Evolutionary conservation across 306 rosid species (phyloP).

Genomic region (Glycine latifolia): DNA sequence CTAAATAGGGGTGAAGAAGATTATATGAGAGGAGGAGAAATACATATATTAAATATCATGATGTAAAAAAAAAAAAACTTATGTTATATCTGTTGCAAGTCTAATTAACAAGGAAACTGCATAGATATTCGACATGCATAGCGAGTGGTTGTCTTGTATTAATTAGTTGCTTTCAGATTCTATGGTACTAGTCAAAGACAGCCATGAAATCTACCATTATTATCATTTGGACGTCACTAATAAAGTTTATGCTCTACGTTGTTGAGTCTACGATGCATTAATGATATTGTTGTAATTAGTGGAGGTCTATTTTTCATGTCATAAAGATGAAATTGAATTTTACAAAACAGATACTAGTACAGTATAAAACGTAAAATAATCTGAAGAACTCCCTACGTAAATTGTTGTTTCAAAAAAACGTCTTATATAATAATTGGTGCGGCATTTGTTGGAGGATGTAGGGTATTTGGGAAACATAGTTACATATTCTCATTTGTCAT

Average conservation of each 20-base stretch:
- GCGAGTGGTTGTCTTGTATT: not conserved
- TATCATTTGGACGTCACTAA: not conserved
- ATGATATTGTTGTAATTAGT: slow-evolving; percentile 14
- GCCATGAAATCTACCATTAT: not conserved
- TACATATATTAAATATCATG: too few relatives aligned
- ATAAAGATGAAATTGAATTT: not conserved
- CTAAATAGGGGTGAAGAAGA: too few relatives aligned
- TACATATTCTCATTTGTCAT: slow-evolving; percentile 30
- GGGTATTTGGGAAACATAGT: slow-evolving; percentile 45
- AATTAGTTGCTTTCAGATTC: not conserved
- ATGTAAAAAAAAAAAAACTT: too few relatives aligned
- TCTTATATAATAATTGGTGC: not conserved
- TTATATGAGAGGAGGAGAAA: too few relatives aligned
- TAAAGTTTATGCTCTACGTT: slow-evolving; percentile 4
- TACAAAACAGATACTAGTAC: not conserved
- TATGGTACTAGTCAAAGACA: slow-evolving; percentile 3
- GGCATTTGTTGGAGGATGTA: slow-evolving; percentile 32
- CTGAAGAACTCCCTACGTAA: not conserved
- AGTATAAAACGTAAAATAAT: not conserved
- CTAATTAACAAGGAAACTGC: not conserved
- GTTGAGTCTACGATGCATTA: not conserved
- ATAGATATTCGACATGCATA: not conserved
- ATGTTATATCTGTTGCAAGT: not conserved
- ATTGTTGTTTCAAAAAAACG: not conserved
- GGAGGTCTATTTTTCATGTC: not conserved